Base-by-base conservation (phyloP, 805 yeast genomes). In the Wickerhamiella brachini region DNA sequence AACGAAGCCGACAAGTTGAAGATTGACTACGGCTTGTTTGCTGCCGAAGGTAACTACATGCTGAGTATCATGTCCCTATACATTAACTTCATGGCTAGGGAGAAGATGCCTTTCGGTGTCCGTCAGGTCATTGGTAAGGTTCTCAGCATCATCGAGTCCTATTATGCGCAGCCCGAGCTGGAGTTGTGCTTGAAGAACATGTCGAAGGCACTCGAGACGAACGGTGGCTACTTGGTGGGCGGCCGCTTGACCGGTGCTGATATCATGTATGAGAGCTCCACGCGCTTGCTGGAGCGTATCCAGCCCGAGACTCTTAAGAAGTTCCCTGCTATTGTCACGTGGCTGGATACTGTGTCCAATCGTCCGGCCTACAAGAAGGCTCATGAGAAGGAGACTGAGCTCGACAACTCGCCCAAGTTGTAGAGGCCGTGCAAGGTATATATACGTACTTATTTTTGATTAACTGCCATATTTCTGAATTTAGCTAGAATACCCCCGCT, bases 11-110 rank as follows among this genome's bases (percentile, higher is more conserved):
- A 73, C 20, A 64, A 65, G 45, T 71, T 72, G 18, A 53, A 64
- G 42, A 72, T 77, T 37, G 75, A 74, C 53, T 81, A 75, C 60
- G 79, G 66, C 55, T 63, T 77, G 44, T 78, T 77, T 59, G 78
- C 74, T 57, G 62, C 75, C n/a, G 90, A 83, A 63, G 84, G 80
- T 0, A 72, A 84, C 21, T 61, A 83, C 17, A 80, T 76, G 61
- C 77, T 78, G 5, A 65, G 70, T 8, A 61, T 76, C 49, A 67
- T 67, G 62, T 69, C 67, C 53, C 59, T 69, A 49, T 60, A 65
- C 24, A 48, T 71, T 44, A 60, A 65, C 22, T 62, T 70, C 3
- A 65, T 65, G 23, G 75, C 61, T 4, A 49, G 50, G n/a, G 15
- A 48, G 34, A 47, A 43, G 17, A 22, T 51, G n/a, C 63, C 63